A percentile compares a stretch with the other conserved stretches of the same genome.
These are phyloP conservation scores for Sphenostylis stenocarpa DNA, from an alignment of 306 rosid species.

Conservation along the genomic window DNA sequence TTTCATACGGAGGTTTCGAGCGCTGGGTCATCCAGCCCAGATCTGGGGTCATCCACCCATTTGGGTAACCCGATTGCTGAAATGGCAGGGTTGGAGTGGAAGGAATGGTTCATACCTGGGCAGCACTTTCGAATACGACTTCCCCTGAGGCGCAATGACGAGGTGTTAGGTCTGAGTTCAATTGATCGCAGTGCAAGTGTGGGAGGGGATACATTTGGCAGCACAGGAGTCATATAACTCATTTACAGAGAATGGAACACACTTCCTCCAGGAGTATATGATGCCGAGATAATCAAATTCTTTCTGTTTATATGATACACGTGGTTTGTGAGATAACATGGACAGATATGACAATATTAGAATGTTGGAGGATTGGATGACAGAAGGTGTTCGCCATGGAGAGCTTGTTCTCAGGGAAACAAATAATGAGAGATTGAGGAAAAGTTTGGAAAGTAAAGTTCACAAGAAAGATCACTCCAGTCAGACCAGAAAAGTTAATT, in stretches of 20 bases:
- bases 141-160: no score
- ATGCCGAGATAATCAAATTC: constrained; percentile 68
- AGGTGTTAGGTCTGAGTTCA: no score
- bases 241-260: constrained; percentile 68
- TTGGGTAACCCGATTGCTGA: no score
- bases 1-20: no score
- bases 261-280: constrained; percentile 83
- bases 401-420: constrained; percentile 66
- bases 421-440: constrained; percentile 50
- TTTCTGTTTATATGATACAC: constrained; percentile 78
- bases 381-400: constrained; percentile 71
- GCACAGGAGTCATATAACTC: constrained; percentile 73
- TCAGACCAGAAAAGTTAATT: constrained; percentile 62
- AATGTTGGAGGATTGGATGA: constrained; percentile 71
- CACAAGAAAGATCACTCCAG: constrained; percentile 38
- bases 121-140: no score
- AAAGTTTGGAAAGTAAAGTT: constrained; percentile 52
- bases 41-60: no score
- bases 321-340: constrained; percentile 58
- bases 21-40: no score
- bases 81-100: no score
- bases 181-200: no score
- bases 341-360: constrained; percentile 46
- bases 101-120: no score
- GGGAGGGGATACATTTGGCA: no score